A percentile compares a stretch with the other conserved stretches of the same genome.
Conservation (phyloP, 2,329 filamentous ascomycete genomes). For the Fusarium bactridioides region DNA sequence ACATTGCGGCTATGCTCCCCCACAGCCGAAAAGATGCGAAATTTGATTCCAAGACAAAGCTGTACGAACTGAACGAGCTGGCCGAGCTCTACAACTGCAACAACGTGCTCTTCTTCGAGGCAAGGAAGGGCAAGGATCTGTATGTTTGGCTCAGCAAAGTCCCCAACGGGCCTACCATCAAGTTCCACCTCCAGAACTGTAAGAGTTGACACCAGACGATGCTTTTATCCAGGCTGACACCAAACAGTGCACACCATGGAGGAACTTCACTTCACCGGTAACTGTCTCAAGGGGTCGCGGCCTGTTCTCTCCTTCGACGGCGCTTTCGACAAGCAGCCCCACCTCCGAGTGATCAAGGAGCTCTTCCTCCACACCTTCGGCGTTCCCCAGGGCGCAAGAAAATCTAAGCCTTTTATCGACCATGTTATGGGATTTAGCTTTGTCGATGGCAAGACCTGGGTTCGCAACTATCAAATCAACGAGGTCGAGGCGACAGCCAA, state of each 20-base stretch:
- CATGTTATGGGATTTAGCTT: slow-evolving; percentile 93
- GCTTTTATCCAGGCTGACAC: slow-evolving; percentile 33
- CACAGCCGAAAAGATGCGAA: slow-evolving; percentile 95
- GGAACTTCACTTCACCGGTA: slow-evolving; percentile 95
- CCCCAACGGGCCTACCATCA: slow-evolving; percentile 71
- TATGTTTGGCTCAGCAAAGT: slow-evolving; percentile 94
- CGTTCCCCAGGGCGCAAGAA: slow-evolving; percentile 86
- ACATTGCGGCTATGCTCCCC: slow-evolving; percentile 86
- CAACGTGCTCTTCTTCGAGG: slow-evolving; percentile 94
- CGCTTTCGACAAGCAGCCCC: slow-evolving; percentile 81
- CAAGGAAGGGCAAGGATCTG: slow-evolving; percentile 90
- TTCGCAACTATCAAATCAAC: slow-evolving; percentile 91
- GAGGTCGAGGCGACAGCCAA: slow-evolving; percentile 73
- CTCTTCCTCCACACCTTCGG: slow-evolving; percentile 90
- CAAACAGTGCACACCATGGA: slow-evolving; percentile 89
- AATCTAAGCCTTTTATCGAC: slow-evolving; percentile 95
- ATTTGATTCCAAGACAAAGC: slow-evolving; percentile 93
- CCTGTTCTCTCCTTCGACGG: slow-evolving; percentile 92
- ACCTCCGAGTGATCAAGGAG: slow-evolving; percentile 86
- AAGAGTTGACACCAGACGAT: slow-evolving; percentile 36
- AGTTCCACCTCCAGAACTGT: slow-evolving; percentile 82
- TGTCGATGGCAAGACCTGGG: slow-evolving; percentile 94
- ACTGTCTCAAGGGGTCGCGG: slow-evolving; percentile 92
- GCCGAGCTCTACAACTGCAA: slow-evolving; percentile 88
- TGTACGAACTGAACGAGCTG: slow-evolving; percentile 80